Conservation (phyloP, 176 grass and related monocot genomes). For the Poa pratensis region DNA sequence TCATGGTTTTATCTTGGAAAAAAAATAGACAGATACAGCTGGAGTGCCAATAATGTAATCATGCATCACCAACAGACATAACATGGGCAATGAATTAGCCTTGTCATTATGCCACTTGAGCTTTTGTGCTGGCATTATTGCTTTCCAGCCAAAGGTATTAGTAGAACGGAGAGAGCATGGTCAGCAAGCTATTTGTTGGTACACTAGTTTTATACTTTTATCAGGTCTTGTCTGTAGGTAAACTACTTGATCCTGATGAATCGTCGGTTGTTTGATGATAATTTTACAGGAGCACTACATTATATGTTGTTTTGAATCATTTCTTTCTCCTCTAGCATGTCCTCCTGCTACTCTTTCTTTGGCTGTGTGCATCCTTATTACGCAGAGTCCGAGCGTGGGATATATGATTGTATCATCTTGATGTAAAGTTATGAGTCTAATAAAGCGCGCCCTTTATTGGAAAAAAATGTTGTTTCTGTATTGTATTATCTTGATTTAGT, state of each 20-base stretch:
- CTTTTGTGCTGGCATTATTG: constrained; percentile 1
- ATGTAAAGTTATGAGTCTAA: too few species aligned
- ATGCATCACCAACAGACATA: neutral
- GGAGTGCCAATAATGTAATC: neutral
- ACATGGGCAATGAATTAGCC: neutral
- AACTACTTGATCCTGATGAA: neutral
- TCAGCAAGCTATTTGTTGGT: neutral
- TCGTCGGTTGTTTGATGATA: neutral
- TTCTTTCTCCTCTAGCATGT: too few species aligned
- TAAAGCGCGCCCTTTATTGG: too few species aligned
- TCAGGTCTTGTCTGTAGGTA: neutral
- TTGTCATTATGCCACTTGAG: neutral
- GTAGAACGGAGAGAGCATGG: neutral
- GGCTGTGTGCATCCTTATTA: too few species aligned
- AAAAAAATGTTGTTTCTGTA: too few species aligned
- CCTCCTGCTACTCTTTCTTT: too few species aligned
- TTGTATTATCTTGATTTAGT: too few species aligned
- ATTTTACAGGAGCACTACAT: neutral
- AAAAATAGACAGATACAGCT: neutral
- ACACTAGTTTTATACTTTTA: neutral
- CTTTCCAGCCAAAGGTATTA: constrained; percentile 11
- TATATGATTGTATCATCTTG: too few species aligned
- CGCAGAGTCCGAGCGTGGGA: too few species aligned
- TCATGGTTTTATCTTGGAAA: neutral
- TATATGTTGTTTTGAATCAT: too few species aligned